Percentiles rank a stretch among this genome's conserved stretches.
Evolutionary conservation across 345 rosid genomes (phyloP).

Genomic region (Eucalyptus curtisii): DNA sequence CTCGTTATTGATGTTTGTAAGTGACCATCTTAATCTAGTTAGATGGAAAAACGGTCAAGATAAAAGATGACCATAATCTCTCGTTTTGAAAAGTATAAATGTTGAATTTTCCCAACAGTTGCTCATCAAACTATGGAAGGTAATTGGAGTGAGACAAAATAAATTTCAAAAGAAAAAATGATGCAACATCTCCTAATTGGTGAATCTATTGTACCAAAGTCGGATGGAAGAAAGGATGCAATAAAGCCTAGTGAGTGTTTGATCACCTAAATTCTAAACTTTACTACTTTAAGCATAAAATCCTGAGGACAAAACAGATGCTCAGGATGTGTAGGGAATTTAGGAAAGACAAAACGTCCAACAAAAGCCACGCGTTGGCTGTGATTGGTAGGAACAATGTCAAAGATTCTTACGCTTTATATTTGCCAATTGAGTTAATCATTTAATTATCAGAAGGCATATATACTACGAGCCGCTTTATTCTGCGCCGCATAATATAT

Average conservation of each 20-base stretch:
- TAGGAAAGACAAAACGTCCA: neutral
- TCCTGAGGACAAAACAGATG: neutral
- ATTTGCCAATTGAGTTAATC: neutral
- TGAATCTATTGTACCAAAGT: neutral
- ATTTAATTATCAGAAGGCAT: neutral
- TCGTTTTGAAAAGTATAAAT: neutral
- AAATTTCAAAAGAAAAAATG: neutral
- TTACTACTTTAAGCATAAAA: neutral
- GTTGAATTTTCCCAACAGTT: neutral
- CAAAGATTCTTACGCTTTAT: neutral
- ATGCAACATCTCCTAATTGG: neutral
- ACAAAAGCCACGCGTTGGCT: neutral
- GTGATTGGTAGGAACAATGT: neutral
- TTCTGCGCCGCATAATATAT: neutral
- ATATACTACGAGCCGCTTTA: neutral
- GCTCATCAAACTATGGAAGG: neutral
- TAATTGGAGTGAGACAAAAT: neutral
- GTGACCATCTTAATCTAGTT: neutral
- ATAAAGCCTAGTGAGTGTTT: neutral
- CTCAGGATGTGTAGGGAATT: neutral
- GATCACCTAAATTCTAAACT: neutral
- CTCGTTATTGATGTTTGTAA: neutral
- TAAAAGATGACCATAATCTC: neutral
- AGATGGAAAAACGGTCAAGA: neutral
- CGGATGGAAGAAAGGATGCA: neutral